Percentiles rank a stretch among this genome's conserved stretches.
phyloP scores from a whole-genome alignment of 1,139 yeast species.

The Candida gigantensis region DNA sequence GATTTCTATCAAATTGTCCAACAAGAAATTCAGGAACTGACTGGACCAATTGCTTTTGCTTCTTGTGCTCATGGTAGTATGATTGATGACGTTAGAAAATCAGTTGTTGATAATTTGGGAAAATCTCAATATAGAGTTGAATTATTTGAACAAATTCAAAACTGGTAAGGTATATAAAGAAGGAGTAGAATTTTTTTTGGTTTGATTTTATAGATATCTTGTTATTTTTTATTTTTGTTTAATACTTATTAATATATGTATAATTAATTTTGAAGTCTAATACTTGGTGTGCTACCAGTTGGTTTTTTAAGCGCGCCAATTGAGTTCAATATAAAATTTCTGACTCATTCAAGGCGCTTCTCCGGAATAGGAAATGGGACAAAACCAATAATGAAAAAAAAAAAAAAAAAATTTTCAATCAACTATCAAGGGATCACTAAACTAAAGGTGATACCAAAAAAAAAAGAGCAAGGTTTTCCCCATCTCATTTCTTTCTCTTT shows the following conservation, averaged over 20 bases:
- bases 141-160: slow-evolving; percentile 42
- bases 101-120: slow-evolving; percentile 31
- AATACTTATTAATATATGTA: no score
- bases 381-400: no score
- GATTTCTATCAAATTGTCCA: slow-evolving; percentile 34
- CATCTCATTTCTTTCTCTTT: neutral
- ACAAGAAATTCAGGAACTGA: slow-evolving; percentile 29
- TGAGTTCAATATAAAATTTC: slow-evolving; percentile 20
- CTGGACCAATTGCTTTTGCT: slow-evolving; percentile 38
- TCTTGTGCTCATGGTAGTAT: slow-evolving; percentile 45
- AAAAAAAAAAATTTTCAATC: no score
- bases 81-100: slow-evolving; percentile 40
- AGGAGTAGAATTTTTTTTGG: no score
- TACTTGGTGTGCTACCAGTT: no score
- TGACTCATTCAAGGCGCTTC: slow-evolving; percentile 27
- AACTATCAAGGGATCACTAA: no score
- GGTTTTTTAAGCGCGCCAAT: slow-evolving; percentile 23
- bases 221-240: no score
- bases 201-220: no score
- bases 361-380: neutral
- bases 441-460: no score
- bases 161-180: slow-evolving; percentile 39
- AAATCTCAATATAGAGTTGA: slow-evolving; percentile 36
- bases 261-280: no score
- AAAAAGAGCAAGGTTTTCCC: neutral